Base-by-base conservation (phyloP, 495 filamentous ascomycete species). In the Penicillium longicatenatum region DNA sequence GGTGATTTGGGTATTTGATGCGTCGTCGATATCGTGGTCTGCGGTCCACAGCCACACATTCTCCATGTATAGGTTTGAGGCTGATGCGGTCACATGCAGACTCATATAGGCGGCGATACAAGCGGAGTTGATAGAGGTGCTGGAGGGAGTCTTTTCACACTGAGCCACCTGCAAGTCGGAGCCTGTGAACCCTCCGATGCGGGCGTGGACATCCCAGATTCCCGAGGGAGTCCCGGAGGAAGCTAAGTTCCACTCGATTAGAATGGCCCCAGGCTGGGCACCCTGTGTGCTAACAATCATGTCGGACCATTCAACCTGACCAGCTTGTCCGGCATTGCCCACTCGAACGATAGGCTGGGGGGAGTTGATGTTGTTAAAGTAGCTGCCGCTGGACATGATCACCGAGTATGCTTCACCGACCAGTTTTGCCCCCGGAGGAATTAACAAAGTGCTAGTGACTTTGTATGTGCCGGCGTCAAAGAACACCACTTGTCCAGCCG, bases 171-270 rank as follows among this genome's bases (percentile, higher is more conserved):
- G 88, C 3, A 96, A 78, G 16, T 84, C 58, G 0, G 92, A 92
- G 42, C 91, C 91, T 5, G 82, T 82, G 19, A 86, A 82, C 5
- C 92, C 92, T 26, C 91, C 84, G 14, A 86, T 74, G 49, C 92
- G 89, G 65, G 89, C 85, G 69, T 96, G 92, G 19, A 89, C 86
- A 70, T 96, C 92, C 90, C 90, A 96, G 68, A 95, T 79, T 16
- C 81, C 79, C 1, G 86, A 82, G 42, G 89, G 91, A 50, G 87
- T 83, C 4, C 69, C 65, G 0, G 75, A 70, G 21, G 82, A 77
- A 11, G 78, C 83, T 4, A 95, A 66, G 70, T 97, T 96, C 90
- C 90, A 97, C 67, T 97, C 81, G 64, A 95, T 78, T 30, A 97
- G 71, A 57, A 94, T 84, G 21, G 90, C 90, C 42, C 92, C 92